Conservation (phyloP, 106 monocot species). For the Triglochin maritima region DNA sequence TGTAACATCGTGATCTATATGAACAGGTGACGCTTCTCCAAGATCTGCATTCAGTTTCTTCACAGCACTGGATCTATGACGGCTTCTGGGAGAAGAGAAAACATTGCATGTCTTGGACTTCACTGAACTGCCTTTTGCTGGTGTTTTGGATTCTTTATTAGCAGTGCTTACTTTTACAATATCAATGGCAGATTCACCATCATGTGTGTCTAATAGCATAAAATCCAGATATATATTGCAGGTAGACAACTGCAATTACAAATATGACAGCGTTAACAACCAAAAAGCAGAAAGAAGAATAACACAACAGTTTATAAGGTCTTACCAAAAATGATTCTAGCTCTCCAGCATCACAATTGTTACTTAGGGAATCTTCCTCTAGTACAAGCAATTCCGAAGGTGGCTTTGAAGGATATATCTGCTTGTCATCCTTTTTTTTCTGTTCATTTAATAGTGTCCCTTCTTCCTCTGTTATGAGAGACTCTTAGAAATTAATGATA, state of each 20-base stretch:
- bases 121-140: conserved; percentile 25
- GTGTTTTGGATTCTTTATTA: conserved; percentile 21
- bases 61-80: conserved; percentile 24
- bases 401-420: conserved; percentile 33
- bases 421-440: conserved; percentile 18
- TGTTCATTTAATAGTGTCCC: conserved; percentile 41
- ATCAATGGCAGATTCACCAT: conserved; percentile 52
- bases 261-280: not conserved
- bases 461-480: conserved; percentile 40
- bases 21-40: conserved; percentile 15
- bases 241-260: conserved; percentile 65
- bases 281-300: conserved; percentile 3
- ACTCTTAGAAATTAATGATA: no score
- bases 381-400: conserved; percentile 81
- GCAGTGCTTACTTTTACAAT: conserved; percentile 32
- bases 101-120: conserved; percentile 31
- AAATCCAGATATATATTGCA: conserved; percentile 84
- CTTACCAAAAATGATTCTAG: conserved; percentile 80
- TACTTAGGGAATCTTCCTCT: conserved; percentile 77
- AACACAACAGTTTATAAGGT: not conserved
- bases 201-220: conserved; percentile 82
- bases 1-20: conserved; percentile 17
- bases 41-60: conserved; percentile 21
- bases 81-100: conserved; percentile 32
- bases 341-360: conserved; percentile 49